Base-by-base conservation (phyloP, 2,329 filamentous ascomycete species). In the Fusarium sp. region DNA sequence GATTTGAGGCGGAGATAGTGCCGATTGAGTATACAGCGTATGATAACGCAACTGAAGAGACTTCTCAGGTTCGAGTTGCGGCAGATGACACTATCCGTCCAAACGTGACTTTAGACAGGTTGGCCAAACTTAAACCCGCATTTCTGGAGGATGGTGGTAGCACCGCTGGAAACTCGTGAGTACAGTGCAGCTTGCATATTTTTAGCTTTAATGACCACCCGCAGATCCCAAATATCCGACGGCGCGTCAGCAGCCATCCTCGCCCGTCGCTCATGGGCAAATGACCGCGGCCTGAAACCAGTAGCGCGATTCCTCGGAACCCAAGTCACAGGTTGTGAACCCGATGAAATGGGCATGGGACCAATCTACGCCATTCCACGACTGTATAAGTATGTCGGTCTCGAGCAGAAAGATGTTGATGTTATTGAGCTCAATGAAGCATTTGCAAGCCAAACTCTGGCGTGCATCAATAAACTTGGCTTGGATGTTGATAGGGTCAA, bases 381-480 rank as follows among this genome's bases (percentile, higher is more conserved):
- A 78, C 85, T 97, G 38, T 86, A 97, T 31, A 81, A 85, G 16
- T 87, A 89, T 69, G 88, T 92, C 3, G 93, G 91, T 1, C 80
- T 97, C 16, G 80, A 83, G 48, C 91, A 85, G 24, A 85, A 86
- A 6, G 94, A 97, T 61, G 89, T 97, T 1, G 88, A 91, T 39
- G 85, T 95, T 15, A 97, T 94, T 93, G 95, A 97, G 84, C 92
- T 98, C 81, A 97, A 97, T 81, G 95, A 98, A 87, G 89, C 90
- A 7, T 91, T 91, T 80, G 90, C 90, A 6, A 90, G 88, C 75
- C 90, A 91, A 81, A 85, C 88, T 3, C 80, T 91, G 13, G 86
- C 97, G 82, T 95, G 92, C 75, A 83, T 95, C 47, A 85, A 93
- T 67, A 87, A 90, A 76, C 81, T 95, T 22, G 92, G 91, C 0